Evolutionary conservation across 768 basidiomycete genomes (phyloP), one percentile per base, ranked within the genome.

Genomic region (Mycena crocata): DNA sequence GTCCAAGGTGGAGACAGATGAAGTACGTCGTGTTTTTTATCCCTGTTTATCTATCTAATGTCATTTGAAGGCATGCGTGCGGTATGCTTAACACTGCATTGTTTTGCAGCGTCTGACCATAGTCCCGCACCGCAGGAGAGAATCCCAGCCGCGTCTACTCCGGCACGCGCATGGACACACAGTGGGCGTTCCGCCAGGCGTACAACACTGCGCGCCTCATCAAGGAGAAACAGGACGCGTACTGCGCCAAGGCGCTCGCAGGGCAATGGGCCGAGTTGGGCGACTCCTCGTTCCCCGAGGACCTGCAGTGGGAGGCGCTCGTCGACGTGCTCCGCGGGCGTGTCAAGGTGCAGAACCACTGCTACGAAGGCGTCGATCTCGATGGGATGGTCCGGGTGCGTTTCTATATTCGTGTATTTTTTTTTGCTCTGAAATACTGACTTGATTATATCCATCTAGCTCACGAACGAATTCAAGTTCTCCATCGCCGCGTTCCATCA

Each of bases 381-480:
- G 90, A 91, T 59, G 85, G 81, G 35, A 84, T 91, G 49, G 86
- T 91, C 67, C 81, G 91, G 58, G 89, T 89, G 72, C 14, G 87
- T 75, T 3, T 31, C 91, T n/a, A 92, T 10, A 32, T 5, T n/a
- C n/a, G 14, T 5, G 23, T 24, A n/a, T n/a, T 23, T 14, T 3
- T 23, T 24, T 23, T 45, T 45, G 14, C 7, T 6, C 34, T 15
- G 28, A 93, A 75, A 92, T 93, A 68, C 94, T 94, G n/a, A n/a
- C n/a, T 80, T 80, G 92, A 66, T 92, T 92, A 78, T 85, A 1
- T 24, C 30, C 31, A 23, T n/a, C 34, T 61, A 93, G 84, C 80
- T 94, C 4, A 88, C 92, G 13, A 92, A 94, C 76, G 93, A 95
- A 67, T 95, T 94, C 80, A 81, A 93, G 68, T 93, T 93, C 78